Conservation (phyloP, 2,329 filamentous ascomycete species). For the Fusarium sp. region DNA sequence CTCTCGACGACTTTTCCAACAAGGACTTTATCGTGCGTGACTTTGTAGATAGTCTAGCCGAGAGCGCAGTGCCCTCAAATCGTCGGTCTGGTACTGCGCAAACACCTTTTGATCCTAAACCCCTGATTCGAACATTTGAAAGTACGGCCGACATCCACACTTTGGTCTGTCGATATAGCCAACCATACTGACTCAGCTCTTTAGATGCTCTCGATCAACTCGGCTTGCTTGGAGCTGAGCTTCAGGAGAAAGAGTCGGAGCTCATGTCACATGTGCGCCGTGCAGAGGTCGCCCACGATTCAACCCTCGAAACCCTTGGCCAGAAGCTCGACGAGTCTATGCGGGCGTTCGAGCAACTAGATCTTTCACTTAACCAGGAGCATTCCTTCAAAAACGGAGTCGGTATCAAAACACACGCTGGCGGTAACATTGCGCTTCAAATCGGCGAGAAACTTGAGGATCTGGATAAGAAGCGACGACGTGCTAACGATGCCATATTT, state of each 20-base stretch:
- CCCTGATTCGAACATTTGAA: slow-evolving; percentile 95
- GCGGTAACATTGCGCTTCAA: slow-evolving; percentile 91
- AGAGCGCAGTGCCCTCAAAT: slow-evolving; percentile 82
- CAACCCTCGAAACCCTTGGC: slow-evolving; percentile 88
- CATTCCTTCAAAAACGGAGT: slow-evolving; percentile 54
- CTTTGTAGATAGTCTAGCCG: slow-evolving; percentile 93
- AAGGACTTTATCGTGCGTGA: slow-evolving; percentile 98
- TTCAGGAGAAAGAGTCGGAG: slow-evolving; percentile 92
- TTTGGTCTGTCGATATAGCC: neutral
- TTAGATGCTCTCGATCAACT: slow-evolving; percentile 76
- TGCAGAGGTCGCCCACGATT: slow-evolving; percentile 91
- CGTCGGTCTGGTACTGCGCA: slow-evolving; percentile 79
- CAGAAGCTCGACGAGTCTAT: slow-evolving; percentile 93
- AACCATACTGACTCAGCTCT: slow-evolving; percentile 25
- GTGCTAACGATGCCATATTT: slow-evolving; percentile 94
- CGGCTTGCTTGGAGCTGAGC: slow-evolving; percentile 80
- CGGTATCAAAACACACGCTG: slow-evolving; percentile 63
- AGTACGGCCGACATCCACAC: slow-evolving; percentile 58
- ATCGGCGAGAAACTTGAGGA: slow-evolving; percentile 96
- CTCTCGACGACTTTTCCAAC: slow-evolving; percentile 86
- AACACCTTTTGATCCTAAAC: slow-evolving; percentile 90
- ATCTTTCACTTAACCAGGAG: slow-evolving; percentile 80
- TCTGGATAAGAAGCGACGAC: slow-evolving; percentile 88
- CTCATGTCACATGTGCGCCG: slow-evolving; percentile 89
- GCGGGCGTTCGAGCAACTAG: slow-evolving; percentile 89